phyloP scores from a whole-genome alignment of 305 asterid genomes.

The Salvia sclarea region DNA sequence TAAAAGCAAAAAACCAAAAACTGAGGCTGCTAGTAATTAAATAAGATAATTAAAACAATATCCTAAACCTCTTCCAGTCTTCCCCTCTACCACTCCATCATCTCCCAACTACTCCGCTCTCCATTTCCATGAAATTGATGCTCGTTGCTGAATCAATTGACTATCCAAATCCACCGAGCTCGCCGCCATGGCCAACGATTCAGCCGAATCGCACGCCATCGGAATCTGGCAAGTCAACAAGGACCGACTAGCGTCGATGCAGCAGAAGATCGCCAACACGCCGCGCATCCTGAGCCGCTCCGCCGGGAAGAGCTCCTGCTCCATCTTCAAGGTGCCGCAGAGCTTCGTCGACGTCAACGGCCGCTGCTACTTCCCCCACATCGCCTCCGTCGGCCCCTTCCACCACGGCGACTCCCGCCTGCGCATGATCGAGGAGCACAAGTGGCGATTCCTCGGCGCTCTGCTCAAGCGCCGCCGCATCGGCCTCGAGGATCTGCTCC shows the following conservation, averaged over 20 bases:
- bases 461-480: conserved; percentile 48
- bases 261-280: conserved; percentile 45
- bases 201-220: conserved; percentile 26
- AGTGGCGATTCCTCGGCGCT: conserved; percentile 72
- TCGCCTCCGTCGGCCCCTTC: conserved; percentile 78
- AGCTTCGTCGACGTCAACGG: conserved; percentile 64
- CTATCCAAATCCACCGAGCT: background rate
- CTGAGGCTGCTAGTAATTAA: no score
- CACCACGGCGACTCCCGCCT: conserved; percentile 65
- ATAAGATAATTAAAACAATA: no score
- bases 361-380: conserved; percentile 57
- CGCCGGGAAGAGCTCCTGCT: conserved; percentile 72
- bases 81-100: no score
- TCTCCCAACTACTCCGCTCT: background rate
- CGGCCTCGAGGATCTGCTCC: conserved; percentile 43
- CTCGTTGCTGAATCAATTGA: background rate
- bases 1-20: no score
- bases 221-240: conserved; percentile 53
- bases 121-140: background rate
- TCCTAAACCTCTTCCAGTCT: no score
- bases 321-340: conserved; percentile 80
- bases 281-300: conserved; percentile 71
- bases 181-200: conserved; percentile 29
- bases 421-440: conserved; percentile 79
- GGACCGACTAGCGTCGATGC: conserved; percentile 55